Base-by-base conservation (phyloP, 1,284 basidiomycete species). In the Cutaneotrichosporon dermatis region DNA sequence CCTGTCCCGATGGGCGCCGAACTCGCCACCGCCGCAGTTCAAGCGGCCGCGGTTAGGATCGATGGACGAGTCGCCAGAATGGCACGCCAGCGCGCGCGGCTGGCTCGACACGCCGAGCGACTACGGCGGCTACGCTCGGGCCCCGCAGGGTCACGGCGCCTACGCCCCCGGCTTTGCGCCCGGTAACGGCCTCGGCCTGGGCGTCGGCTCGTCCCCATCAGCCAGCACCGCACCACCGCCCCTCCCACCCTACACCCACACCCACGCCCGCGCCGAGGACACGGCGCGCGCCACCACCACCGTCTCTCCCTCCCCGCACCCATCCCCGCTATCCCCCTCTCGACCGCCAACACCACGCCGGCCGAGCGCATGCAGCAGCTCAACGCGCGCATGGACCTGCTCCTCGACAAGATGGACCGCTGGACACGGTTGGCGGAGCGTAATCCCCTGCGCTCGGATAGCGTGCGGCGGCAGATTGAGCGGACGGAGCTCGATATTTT, bases 401-500 rank as follows among this genome's bases (percentile, higher is more conserved):
- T 54, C 25, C 13, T 45, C 42, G 53, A 46, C 42, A 43, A 34
- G 41, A 35, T 45, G 33, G 41, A 43, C 13, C 16, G 33, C 37
- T 54, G 53, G 53, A 54, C 41, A 4, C 25, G 43, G 33, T 12
- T 54, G 34, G 12, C 43, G 12, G 53, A 54, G 4, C 12, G 6
- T 12, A 16, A 45, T 25, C 53, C 53, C 5, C 37, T 15, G 11
- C 42, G 43, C 41, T 6, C 41, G 13, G n/a, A 15, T 13, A n/a
- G 12, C 11, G 15, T 54, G 12, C 33, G 16, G n/a, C 53, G 42
- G 11, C 53, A 54, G 43, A 36, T 54, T 8, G 42, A 45, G 35
- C 41, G 53, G 43, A 54, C 53, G 2, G 53, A 54, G 43, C 33
- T 25, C 34, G 42, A 54, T 9, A 43, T 54, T 9, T 54, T 54